These are phyloP conservation scores for Crithidia acanthocephali DNA, from an alignment of 208 protist species.

Conservation along the genomic window DNA sequence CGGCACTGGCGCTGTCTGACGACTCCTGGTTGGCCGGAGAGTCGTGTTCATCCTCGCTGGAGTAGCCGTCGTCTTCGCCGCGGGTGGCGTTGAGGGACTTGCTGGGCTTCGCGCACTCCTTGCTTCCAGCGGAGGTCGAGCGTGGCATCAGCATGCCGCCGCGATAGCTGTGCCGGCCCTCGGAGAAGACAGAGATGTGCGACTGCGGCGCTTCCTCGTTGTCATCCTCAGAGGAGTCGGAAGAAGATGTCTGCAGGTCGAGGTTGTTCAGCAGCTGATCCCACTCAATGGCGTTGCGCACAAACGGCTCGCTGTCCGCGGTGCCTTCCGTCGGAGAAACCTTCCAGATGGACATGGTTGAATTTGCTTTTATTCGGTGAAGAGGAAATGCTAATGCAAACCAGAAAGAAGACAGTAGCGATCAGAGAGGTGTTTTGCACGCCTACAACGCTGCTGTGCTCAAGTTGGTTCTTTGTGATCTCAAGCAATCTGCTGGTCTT, in stretches of 20 bases:
- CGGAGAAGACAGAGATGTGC: neutral
- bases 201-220: neutral
- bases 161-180: neutral
- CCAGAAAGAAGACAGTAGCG: neutral
- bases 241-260: slow-evolving; percentile 3
- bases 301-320: neutral
- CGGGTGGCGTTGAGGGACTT: neutral
- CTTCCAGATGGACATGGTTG: slow-evolving; percentile 26
- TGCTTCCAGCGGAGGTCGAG: neutral
- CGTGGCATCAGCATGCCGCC: neutral
- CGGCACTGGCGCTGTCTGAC: slow-evolving; percentile 6
- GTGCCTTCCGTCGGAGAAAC: neutral
- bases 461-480: no score
- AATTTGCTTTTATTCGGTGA: neutral
- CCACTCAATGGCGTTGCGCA: slow-evolving; percentile 22
- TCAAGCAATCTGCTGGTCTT: no score
- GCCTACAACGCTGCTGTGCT: no score
- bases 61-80: slow-evolving; percentile 22
- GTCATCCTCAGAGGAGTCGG: slow-evolving; percentile 12
- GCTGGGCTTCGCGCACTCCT: neutral
- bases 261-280: slow-evolving; percentile 24
- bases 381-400: neutral
- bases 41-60: slow-evolving; percentile 26
- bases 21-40: slow-evolving; percentile 11
- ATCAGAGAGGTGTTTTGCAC: neutral